Conservation (phyloP, 768 basidiomycete genomes). For the Suillus luteus region DNA sequence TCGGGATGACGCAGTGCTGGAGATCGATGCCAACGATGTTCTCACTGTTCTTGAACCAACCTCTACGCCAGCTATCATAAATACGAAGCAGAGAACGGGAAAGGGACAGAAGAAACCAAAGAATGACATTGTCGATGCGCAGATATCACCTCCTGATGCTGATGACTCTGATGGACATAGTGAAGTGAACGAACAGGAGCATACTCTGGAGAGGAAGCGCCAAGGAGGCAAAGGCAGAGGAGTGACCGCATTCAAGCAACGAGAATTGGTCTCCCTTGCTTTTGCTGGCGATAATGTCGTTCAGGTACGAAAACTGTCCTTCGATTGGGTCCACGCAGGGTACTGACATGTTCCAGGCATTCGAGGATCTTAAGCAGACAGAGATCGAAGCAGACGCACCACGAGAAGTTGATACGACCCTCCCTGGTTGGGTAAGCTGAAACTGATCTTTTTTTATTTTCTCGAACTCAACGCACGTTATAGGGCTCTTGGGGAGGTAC, state of each 20-base stretch:
- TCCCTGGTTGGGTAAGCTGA: constrained; percentile 85
- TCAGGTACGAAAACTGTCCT: constrained; percentile 51
- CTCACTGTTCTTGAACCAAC: constrained; percentile 21
- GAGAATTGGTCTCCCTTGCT: constrained; percentile 90
- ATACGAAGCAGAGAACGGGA: constrained; percentile 5
- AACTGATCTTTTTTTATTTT: background rate
- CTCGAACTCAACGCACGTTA: constrained; percentile 8
- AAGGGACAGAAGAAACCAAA: constrained; percentile 21
- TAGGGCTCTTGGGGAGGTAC: constrained; percentile 93
- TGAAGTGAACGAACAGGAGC: constrained; percentile 73
- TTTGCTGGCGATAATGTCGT: constrained; percentile 98
- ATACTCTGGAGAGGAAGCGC: constrained; percentile 45
- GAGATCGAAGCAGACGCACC: constrained; percentile 91
- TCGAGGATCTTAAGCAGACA: constrained; percentile 77
- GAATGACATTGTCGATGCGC: background rate
- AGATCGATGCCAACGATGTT: constrained; percentile 52
- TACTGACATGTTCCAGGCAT: constrained; percentile 55
- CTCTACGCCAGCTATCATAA: background rate
- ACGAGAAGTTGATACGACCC: constrained; percentile 80
- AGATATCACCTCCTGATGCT: constrained; percentile 20
- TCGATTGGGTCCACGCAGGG: background rate
- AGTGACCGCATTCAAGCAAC: constrained; percentile 78
- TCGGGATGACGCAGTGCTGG: constrained; percentile 75
- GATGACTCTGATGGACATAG: constrained; percentile 60
- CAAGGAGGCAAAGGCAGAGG: constrained; percentile 40